Conservation (phyloP, 306 rosid species). For the Castanopsis chinensis region DNA sequence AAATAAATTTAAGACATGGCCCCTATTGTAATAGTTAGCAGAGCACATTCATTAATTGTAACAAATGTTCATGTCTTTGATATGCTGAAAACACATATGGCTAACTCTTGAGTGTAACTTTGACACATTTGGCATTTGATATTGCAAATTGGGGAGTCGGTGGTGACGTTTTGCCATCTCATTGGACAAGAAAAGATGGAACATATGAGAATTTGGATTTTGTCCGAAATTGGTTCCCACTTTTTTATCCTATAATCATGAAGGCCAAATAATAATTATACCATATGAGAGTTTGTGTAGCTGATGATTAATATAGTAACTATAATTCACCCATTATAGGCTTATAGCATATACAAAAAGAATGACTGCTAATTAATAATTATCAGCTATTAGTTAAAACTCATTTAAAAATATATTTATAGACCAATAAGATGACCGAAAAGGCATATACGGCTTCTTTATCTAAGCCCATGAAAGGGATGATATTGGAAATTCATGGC, state of each 20-base stretch:
- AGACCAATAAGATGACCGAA: constrained; percentile 14
- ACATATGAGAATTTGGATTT: constrained; percentile 42
- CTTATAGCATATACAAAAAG: constrained; percentile 19
- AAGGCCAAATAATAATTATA: constrained; percentile 14
- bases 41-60: background rate
- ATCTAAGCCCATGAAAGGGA: constrained; percentile 26
- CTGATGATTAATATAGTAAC: constrained; percentile 36
- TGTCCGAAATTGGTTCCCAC: constrained; percentile 41
- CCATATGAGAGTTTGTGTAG: constrained; percentile 36
- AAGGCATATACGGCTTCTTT: constrained; percentile 8
- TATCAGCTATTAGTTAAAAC: constrained; percentile 12
- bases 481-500: constrained; percentile 3
- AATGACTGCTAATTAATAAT: constrained; percentile 17
- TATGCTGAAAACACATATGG: background rate
- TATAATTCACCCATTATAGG: constrained; percentile 52
- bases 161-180: constrained; percentile 27
- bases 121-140: constrained; percentile 12
- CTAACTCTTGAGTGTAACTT: constrained; percentile 10
- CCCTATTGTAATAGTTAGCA: background rate
- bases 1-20: background rate
- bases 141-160: constrained; percentile 36
- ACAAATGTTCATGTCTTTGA: background rate
- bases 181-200: constrained; percentile 41
- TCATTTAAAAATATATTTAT: constrained; percentile 6
- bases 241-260: constrained; percentile 33